phyloP scores from a whole-genome alignment of 371 early-diverging fungal species.

The Saksenaea oblongispora region DNA sequence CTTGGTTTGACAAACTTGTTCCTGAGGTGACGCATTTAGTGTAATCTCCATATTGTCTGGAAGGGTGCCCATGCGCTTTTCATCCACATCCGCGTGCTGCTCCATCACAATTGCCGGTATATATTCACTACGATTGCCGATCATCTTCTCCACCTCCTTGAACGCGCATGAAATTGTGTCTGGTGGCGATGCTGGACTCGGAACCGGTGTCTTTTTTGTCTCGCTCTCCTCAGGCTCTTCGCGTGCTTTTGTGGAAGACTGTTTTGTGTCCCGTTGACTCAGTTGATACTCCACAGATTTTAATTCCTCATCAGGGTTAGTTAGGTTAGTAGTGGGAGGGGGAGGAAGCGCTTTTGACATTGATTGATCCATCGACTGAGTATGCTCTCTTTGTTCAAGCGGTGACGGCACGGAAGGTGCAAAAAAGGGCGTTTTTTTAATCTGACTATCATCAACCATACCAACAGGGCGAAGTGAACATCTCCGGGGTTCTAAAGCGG shows the following conservation, averaged over 20 bases:
- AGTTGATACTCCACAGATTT: slow-evolving; percentile 35
- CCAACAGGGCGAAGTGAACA: neutral
- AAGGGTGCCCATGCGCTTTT: neutral
- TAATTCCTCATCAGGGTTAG: slow-evolving; percentile 35
- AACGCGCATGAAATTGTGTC: slow-evolving; percentile 14
- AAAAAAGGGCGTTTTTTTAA: neutral
- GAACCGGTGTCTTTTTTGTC: neutral
- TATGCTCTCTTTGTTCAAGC: neutral
- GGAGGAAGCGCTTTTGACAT: slow-evolving; percentile 11
- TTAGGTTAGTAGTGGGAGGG: slow-evolving; percentile 17
- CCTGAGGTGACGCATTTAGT: neutral
- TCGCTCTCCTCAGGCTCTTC: neutral
- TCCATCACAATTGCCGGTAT: neutral
- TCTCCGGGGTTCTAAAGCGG: slow-evolving; percentile 5
- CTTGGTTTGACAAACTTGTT: neutral
- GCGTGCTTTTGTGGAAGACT: neutral
- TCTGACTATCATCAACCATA: neutral
- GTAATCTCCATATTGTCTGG: neutral
- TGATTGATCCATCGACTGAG: slow-evolving; percentile 7
- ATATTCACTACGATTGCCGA: neutral
- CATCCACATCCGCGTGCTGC: neutral
- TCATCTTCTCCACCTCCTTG: slow-evolving; percentile 18
- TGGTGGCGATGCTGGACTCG: neutral
- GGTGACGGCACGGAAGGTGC: neutral
- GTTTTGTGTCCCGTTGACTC: slow-evolving; percentile 18